phyloP scores from a whole-genome alignment of 2,329 filamentous ascomycete species.

The Aureobasidium zeae region DNA sequence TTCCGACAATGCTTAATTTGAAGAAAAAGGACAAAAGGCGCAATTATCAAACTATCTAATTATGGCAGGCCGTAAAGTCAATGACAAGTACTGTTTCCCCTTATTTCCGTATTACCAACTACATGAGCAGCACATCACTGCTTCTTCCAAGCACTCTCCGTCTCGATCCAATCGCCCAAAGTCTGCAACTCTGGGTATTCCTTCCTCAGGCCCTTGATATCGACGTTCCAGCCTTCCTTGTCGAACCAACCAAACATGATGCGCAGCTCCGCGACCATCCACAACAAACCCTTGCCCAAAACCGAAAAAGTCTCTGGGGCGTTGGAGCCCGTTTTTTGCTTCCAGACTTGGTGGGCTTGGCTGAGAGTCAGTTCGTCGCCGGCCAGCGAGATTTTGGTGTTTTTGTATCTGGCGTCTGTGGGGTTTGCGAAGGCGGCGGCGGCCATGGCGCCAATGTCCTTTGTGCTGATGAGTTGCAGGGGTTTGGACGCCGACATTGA shows the following conservation, averaged over 20 bases:
- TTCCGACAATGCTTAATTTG: too few species aligned
- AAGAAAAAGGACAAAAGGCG: too few species aligned
- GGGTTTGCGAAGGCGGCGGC: conserved; percentile 41
- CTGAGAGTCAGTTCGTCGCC: conserved; percentile 44
- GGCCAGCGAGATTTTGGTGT: conserved; percentile 40
- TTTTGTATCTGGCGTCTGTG: conserved; percentile 37
- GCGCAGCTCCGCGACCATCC: conserved; percentile 29
- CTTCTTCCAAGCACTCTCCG: conserved; percentile 16
- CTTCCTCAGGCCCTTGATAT: conserved; percentile 36
- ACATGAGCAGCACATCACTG: too few species aligned
- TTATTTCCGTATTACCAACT: too few species aligned
- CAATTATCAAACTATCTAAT: too few species aligned
- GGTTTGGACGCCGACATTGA: conserved; percentile 16
- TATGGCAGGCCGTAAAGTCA: too few species aligned
- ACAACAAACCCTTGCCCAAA: conserved; percentile 34
- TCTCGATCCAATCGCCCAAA: conserved; percentile 17
- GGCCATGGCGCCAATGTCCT: conserved; percentile 45
- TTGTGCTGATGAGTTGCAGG: conserved; percentile 34
- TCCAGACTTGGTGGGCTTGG: conserved; percentile 38
- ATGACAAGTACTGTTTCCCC: too few species aligned
- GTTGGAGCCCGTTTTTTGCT: conserved; percentile 36
- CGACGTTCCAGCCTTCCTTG: conserved; percentile 38
- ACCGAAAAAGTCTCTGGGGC: conserved; percentile 37
- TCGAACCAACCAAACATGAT: conserved; percentile 40
- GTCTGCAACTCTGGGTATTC: conserved; percentile 30